A percentile compares a stretch with the other conserved stretches of the same genome.
These are phyloP conservation scores for Pelargonium exstipulatum DNA, from an alignment of 441 rosid species.

Conservation along the genomic window DNA sequence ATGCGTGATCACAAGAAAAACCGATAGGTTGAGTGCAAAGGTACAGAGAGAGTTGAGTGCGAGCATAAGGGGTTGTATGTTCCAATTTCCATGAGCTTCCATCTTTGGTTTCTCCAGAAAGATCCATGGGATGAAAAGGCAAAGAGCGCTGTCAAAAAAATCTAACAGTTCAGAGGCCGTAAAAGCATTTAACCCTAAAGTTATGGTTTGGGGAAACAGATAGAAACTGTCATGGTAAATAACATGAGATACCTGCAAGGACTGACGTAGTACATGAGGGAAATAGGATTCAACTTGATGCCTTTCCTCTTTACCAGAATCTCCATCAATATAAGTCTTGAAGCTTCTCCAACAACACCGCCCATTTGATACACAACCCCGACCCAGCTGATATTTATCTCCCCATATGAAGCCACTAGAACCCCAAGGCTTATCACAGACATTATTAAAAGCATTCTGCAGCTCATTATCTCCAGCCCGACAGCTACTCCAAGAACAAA, in stretches of 20 bases:
- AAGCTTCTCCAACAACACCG: constrained; percentile 91
- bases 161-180: neutral
- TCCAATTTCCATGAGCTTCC: constrained; percentile 69
- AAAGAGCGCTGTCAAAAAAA: constrained; percentile 57
- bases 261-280: constrained; percentile 87
- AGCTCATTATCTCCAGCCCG: constrained; percentile 89
- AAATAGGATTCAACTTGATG: constrained; percentile 77
- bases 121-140: constrained; percentile 88
- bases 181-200: too few species aligned
- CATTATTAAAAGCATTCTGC: constrained; percentile 91
- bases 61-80: constrained; percentile 56
- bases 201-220: neutral
- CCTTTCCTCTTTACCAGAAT: constrained; percentile 91
- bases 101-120: constrained; percentile 83
- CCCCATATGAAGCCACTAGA: constrained; percentile 91
- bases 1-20: constrained; percentile 86
- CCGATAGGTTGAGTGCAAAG: constrained; percentile 95
- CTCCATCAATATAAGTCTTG: constrained; percentile 90
- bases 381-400: constrained; percentile 73
- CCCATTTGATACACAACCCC: constrained; percentile 99
- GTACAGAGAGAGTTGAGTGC: constrained; percentile 82
- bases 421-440: constrained; percentile 89
- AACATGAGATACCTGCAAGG: constrained; percentile 69
- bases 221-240: neutral
- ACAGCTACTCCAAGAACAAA: constrained; percentile 86